Conservation (phyloP, 2,329 filamentous ascomycete genomes). For the Fusarium penzigii region DNA sequence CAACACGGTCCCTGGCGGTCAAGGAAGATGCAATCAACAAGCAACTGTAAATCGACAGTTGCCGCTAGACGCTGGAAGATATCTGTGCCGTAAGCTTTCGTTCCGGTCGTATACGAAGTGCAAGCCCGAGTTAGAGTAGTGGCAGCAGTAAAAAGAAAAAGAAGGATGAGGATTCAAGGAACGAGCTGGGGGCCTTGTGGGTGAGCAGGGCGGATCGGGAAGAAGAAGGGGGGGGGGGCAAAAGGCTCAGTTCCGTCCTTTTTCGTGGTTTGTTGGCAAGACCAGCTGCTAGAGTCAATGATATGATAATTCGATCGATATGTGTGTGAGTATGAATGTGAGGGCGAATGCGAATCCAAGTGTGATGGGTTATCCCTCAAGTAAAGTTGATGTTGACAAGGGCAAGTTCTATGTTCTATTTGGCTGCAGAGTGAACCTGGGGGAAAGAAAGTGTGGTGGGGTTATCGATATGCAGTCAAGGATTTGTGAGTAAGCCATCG, state of each 20-base stretch:
- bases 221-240: no score
- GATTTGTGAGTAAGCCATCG: conserved; percentile 7
- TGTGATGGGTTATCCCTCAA: no score
- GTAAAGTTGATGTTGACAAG: neutral
- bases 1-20: neutral
- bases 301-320: no score
- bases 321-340: no score
- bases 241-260: no score
- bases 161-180: neutral
- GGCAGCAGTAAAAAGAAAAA: neutral
- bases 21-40: neutral
- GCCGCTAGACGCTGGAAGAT: neutral
- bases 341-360: no score
- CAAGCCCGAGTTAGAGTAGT: neutral
- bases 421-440: neutral
- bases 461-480: conserved; percentile 25
- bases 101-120: neutral
- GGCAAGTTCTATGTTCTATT: conserved; percentile 3
- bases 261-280: no score
- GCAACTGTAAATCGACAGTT: neutral
- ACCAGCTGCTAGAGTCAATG: no score
- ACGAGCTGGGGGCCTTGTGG: neutral
- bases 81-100: neutral
- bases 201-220: no score
- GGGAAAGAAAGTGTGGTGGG: conserved; percentile 26